Conservation (phyloP, 768 basidiomycete genomes). For the Termitomyces sp. region DNA sequence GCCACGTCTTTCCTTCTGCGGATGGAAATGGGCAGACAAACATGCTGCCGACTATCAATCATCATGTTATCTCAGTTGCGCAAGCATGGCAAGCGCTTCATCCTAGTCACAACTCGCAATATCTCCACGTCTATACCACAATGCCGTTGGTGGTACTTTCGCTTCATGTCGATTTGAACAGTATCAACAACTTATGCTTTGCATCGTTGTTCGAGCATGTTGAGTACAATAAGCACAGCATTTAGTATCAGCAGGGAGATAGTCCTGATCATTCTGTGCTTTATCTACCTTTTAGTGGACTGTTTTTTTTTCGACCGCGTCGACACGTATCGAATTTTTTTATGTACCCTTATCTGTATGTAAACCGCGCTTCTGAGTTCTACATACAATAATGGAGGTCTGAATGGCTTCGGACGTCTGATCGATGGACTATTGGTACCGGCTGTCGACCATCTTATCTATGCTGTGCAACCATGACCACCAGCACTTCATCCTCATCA, state of each 20-base stretch:
- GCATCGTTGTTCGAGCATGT: too few species aligned
- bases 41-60: neutral
- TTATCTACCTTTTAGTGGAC: too few species aligned
- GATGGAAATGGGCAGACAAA: neutral
- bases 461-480: slow-evolving; percentile 4
- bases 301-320: too few species aligned
- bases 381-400: neutral
- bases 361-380: neutral
- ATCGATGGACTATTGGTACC: neutral
- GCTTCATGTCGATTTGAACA: neutral
- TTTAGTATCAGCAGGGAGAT: too few species aligned
- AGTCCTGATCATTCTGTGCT: too few species aligned
- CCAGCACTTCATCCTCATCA: neutral
- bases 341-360: too few species aligned
- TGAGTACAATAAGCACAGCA: too few species aligned
- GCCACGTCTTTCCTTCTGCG: neutral
- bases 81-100: neutral
- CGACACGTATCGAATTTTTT: too few species aligned
- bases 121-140: neutral
- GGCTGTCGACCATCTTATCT: neutral
- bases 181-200: neutral
- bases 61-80: neutral
- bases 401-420: neutral
- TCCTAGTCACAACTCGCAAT: neutral
- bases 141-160: neutral